A percentile compares a stretch with the other conserved stretches of the same genome.
These are phyloP conservation scores for Aspergillus calidoustus DNA, from an alignment of 2,329 filamentous ascomycete species.

Conservation along the genomic window DNA sequence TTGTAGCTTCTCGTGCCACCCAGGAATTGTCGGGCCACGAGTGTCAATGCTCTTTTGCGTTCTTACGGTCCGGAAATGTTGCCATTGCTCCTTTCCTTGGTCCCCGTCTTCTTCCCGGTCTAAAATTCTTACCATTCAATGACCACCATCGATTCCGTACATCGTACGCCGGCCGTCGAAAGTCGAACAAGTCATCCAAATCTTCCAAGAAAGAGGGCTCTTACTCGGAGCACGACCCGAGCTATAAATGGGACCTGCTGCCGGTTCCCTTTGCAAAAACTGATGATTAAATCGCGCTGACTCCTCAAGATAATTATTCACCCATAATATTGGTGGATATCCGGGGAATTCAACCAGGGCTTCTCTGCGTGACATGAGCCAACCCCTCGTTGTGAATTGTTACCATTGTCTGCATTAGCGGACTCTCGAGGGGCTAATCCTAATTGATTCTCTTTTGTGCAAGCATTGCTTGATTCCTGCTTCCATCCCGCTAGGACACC, in stretches of 20 bases:
- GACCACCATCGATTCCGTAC: neutral
- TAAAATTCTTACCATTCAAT: conserved; percentile 5
- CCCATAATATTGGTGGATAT: conserved; percentile 10
- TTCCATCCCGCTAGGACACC: neutral
- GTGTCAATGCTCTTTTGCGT: conserved; percentile 1
- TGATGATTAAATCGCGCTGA: conserved; percentile 5
- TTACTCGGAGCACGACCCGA: conserved; percentile 24
- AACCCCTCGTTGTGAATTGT: conserved; percentile 31
- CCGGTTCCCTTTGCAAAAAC: conserved; percentile 7
- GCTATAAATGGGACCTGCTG: conserved; percentile 13
- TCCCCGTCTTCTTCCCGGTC: neutral
- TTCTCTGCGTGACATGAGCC: conserved; percentile 37
- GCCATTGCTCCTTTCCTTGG: neutral
- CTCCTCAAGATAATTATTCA: conserved; percentile 4
- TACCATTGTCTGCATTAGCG: conserved; percentile 23
- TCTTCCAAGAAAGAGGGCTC: conserved; percentile 9
- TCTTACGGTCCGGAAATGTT: neutral
- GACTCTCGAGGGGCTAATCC: conserved; percentile 12
- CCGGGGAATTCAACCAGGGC: conserved; percentile 24
- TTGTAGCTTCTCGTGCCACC: conserved; percentile 17
- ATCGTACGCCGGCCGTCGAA: neutral
- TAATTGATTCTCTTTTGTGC: conserved; percentile 9
- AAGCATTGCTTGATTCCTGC: conserved; percentile 4
- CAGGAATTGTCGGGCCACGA: neutral
- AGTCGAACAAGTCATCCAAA: conserved; percentile 23